Evolutionary conservation across 2,329 filamentous ascomycete genomes (phyloP).

Genomic region (Capronia epimyces): DNA sequence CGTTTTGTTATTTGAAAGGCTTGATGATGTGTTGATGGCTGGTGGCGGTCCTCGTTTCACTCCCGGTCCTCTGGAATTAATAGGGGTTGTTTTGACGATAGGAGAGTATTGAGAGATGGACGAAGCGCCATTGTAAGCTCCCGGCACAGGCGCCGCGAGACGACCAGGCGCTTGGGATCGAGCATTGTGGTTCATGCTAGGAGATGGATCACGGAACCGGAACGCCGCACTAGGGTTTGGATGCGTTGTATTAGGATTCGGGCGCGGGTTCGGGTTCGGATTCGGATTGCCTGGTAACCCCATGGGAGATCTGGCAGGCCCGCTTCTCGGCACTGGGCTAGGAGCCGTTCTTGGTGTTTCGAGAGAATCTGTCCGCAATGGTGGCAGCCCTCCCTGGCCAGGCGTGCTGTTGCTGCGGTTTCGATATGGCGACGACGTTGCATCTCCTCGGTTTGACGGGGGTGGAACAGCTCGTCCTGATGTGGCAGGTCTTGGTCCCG

Average conservation of each 20-base stretch:
- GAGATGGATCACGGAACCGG: constrained; percentile 25
- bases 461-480: constrained; percentile 15
- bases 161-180: constrained; percentile 25
- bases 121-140: constrained; percentile 28
- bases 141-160: constrained; percentile 22
- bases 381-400: constrained; percentile 12
- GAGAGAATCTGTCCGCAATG: constrained; percentile 16
- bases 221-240: constrained; percentile 7
- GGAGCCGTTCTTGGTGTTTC: constrained; percentile 11
- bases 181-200: constrained; percentile 21
- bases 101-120: constrained; percentile 29
- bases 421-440: constrained; percentile 6
- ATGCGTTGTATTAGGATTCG: too few relatives aligned
- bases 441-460: constrained; percentile 6
- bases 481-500: constrained; percentile 15
- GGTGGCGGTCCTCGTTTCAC: constrained; percentile 14
- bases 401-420: constrained; percentile 16
- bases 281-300: not conserved
- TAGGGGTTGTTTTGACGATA: constrained; percentile 26
- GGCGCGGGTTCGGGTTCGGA: too few relatives aligned
- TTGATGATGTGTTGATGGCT: constrained; percentile 17
- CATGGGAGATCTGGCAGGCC: constrained; percentile 5
- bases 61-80: not conserved
- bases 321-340: constrained; percentile 14
- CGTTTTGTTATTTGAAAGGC: not conserved